Evolutionary conservation across 495 filamentous ascomycete genomes (phyloP), one percentile per base, ranked within the genome.

Genomic region (Symbiotaphrina buchneri): DNA sequence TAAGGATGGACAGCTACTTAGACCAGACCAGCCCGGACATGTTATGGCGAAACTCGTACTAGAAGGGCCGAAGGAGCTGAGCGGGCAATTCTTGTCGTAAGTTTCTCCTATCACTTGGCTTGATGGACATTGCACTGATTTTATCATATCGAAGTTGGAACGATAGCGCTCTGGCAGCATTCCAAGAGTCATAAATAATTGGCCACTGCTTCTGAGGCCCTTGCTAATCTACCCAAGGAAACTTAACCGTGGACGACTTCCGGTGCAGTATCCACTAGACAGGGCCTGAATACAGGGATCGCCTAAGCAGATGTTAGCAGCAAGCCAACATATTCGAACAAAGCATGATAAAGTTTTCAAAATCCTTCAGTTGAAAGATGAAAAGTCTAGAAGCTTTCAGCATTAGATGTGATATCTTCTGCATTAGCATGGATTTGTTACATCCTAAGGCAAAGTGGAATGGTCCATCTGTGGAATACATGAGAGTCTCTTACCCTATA

Each of bases 311-410:
- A n/a, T n/a, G n/a, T n/a, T n/a, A n/a, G n/a, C n/a, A n/a, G n/a
- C n/a, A n/a, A n/a, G n/a, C n/a, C n/a, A n/a, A n/a, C n/a, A n/a
- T n/a, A n/a, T n/a, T n/a, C n/a, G n/a, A n/a, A n/a, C n/a, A n/a
- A n/a, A n/a, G n/a, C n/a, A n/a, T n/a, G n/a, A n/a, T n/a, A n/a
- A n/a, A n/a, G n/a, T n/a, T n/a, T n/a, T n/a, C 33, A 47, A 33
- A 35, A 28, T 39, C 51, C 54, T 50, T 91, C 81, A 91, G 81
- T 58, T 63, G 80, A 87, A 84, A 87, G 80, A 85, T 87, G 81
- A 90, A 90, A 90, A 87, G 74, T 60, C 63, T 52, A 55, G 67
- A 74, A 58, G 61, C 59, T 52, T 55, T 60, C 68, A 77, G 71
- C 71, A 83, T 71, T 61, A 65, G 55, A 46, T 48, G 51, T 37